Conservation (phyloP, 2,329 filamentous ascomycete species). For the Nemania abortiva region DNA sequence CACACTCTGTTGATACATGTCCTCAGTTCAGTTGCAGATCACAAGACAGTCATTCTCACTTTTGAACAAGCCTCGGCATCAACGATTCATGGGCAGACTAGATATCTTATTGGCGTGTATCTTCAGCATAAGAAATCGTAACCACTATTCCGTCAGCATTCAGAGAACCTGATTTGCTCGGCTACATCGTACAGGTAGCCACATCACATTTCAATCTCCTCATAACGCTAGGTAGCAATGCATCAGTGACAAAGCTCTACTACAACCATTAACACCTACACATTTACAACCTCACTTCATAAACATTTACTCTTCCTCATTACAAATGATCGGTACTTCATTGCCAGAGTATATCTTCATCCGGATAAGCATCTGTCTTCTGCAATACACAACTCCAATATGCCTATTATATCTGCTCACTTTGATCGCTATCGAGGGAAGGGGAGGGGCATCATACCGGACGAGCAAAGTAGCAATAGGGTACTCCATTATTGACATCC, state of each 20-base stretch:
- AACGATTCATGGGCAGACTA: background rate
- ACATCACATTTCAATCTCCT: background rate
- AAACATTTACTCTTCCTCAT: background rate
- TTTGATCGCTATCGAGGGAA: constrained; percentile 42
- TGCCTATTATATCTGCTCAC: constrained; percentile 52
- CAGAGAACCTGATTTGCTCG: constrained; percentile 2
- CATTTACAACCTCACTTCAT: background rate
- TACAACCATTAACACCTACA: background rate
- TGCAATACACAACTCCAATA: constrained; percentile 59
- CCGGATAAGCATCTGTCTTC: constrained; percentile 57
- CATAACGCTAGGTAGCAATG: background rate
- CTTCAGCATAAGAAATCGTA: background rate
- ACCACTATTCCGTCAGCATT: background rate
- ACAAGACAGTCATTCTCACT: background rate
- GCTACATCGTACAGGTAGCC: background rate
- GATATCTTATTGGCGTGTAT: background rate
- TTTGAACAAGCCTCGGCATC: background rate
- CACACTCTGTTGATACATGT: background rate
- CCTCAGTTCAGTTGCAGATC: background rate
- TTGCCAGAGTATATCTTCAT: constrained; percentile 59
- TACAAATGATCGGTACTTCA: constrained; percentile 51
- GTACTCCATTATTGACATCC: constrained; percentile 55
- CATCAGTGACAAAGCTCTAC: background rate
- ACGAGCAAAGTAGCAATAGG: constrained; percentile 43
- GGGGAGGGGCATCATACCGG: constrained; percentile 35